Evolutionary conservation across 2,329 filamentous ascomycete genomes (phyloP).

Genomic region (Helminthosporium solani): DNA sequence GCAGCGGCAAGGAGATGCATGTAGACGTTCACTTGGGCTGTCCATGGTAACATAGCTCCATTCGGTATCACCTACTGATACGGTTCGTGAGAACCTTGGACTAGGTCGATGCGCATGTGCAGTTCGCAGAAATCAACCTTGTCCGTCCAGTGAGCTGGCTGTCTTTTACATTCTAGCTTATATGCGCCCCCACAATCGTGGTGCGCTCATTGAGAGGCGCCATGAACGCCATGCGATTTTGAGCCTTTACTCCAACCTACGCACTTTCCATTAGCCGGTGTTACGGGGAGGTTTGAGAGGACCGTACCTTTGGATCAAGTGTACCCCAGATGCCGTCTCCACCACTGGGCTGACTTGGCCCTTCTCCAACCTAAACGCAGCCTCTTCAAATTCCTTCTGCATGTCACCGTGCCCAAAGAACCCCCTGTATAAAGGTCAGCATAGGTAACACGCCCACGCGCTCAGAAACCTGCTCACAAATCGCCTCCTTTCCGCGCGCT

Average conservation of each 20-base stretch:
- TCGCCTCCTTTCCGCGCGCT: slow-evolving; percentile 93
- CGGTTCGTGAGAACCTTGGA: not conserved
- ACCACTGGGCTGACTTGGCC: slow-evolving; percentile 85
- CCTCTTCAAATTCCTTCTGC: slow-evolving; percentile 98
- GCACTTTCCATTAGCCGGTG: slow-evolving; percentile 15
- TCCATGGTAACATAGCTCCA: not conserved
- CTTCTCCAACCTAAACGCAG: slow-evolving; percentile 83
- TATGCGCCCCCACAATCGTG: not conserved
- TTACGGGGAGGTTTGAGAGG: slow-evolving; percentile 1
- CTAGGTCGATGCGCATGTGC: not conserved
- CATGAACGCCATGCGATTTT: not conserved
- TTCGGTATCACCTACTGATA: slow-evolving; percentile 1
- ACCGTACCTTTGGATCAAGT: slow-evolving; percentile 87
- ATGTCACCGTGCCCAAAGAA: slow-evolving; percentile 95
- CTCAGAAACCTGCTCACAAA: slow-evolving; percentile 56
- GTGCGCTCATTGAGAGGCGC: slow-evolving; percentile 1
- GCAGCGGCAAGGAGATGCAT: not conserved
- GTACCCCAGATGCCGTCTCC: slow-evolving; percentile 89
- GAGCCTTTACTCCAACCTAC: slow-evolving; percentile 23
- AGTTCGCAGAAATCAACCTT: no score
- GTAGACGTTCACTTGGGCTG: not conserved
- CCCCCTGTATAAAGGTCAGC: slow-evolving; percentile 56
- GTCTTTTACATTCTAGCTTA: not conserved
- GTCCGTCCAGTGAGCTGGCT: not conserved
- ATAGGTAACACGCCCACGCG: not conserved